These are phyloP conservation scores for Arabidopsis thaliana DNA, from an alignment of 345 rosid genomes.

Conservation along the genomic window DNA sequence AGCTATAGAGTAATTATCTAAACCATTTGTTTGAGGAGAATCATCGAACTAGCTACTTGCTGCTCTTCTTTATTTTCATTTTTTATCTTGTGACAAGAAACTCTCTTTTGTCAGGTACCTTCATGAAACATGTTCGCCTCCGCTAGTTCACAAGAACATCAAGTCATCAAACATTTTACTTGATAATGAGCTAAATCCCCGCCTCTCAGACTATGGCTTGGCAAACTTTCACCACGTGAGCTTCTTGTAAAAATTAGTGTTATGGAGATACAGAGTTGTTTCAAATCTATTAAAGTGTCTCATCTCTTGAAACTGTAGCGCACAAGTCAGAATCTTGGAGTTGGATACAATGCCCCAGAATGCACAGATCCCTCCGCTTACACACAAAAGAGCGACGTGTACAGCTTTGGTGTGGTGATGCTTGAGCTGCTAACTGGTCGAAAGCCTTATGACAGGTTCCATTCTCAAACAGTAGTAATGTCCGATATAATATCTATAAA, in stretches of 20 bases:
- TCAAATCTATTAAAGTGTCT: neutral
- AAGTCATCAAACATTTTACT: constrained; percentile 94
- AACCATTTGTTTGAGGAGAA: neutral
- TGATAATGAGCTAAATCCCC: constrained; percentile 83
- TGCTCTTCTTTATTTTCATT: neutral
- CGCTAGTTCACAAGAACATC: constrained; percentile 88
- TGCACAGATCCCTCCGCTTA: constrained; percentile 72
- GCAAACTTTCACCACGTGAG: constrained; percentile 75
- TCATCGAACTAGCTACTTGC: neutral
- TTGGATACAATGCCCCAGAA: constrained; percentile 96
- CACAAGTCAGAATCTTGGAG: constrained; percentile 89
- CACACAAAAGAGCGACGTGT: constrained; percentile 85
- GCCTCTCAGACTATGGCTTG: constrained; percentile 80
- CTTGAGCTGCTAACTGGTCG: constrained; percentile 87
- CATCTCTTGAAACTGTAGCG: constrained; percentile 50
- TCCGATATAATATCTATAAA: neutral
- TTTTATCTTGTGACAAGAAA: neutral
- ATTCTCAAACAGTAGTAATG: neutral
- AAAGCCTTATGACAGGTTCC: constrained; percentile 77
- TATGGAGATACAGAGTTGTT: neutral
- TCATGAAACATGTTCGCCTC: constrained; percentile 88
- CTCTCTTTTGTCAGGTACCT: constrained; percentile 66
- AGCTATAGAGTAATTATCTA: constrained; percentile 75
- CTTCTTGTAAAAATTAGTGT: neutral
- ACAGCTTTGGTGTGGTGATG: constrained; percentile 97